Evolutionary conservation across 495 filamentous ascomycete genomes (phyloP), one percentile per base, ranked within the genome.

Genomic region (Penicillium pulvis): DNA sequence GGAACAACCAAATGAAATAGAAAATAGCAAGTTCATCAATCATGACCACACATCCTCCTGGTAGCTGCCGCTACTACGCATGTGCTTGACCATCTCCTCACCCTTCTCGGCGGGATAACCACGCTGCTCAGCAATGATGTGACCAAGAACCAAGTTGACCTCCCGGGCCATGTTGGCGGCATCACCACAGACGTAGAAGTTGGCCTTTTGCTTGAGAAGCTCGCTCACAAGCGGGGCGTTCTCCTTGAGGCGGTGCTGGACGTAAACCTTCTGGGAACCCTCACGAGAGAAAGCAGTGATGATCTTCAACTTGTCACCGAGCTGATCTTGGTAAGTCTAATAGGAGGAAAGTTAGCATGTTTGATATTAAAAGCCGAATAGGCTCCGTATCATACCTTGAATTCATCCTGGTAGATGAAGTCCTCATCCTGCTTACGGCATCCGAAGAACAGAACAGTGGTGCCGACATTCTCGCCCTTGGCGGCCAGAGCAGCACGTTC

Each of bases 161-260:
- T 98, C 94, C 45, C 95, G 85, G 41, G 94, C 94, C 94, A 99
- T 99, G 78, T 97, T 93, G 49, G 95, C 90, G 6, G 94, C 94
- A 65, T 99, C 94, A 76, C 94, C 94, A 68, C 94, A 99, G 35
- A 99, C 94, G 70, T 99, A 99, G 78, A 99, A 91, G 74, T 93
- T 97, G 16, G 89, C 93, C 67, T 88, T 88, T 71, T 97, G 91
- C 68, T 90, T 79, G 11, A 99, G 80, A 3, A 99, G 85, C 62
- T 93, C 85, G 72, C 96, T 94, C 76, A 99, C 82, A 61, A 96
- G 85, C 52, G 87, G 81, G 30, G 91, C 90, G 23, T 86, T 78
- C 73, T 97, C 91, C 72, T 88, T 84, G 56, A 99, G 81, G 58
- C 90, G 81, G 74, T 99, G 93, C 75, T 99, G 94, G 6, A 99